phyloP scores from a whole-genome alignment of 345 rosid species.

The Corchorus capsularis region DNA sequence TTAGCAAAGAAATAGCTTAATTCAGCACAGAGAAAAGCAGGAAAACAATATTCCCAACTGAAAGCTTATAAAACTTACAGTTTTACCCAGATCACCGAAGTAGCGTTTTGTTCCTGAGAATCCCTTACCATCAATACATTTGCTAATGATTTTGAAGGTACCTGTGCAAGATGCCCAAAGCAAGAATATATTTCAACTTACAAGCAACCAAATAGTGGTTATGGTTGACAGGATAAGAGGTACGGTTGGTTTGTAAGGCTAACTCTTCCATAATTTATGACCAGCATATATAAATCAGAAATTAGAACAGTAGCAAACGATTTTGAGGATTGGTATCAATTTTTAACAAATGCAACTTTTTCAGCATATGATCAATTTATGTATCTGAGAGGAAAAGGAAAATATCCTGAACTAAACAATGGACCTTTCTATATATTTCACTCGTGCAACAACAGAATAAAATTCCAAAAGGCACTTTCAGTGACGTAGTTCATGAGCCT shows the following conservation, averaged over 20 bases:
- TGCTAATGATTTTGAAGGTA: constrained; percentile 83
- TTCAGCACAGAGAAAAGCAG: constrained; percentile 6
- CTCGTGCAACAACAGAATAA: background rate
- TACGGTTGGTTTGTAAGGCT: background rate
- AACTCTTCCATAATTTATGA: background rate
- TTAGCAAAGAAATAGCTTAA: constrained; percentile 29
- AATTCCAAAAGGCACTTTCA: background rate
- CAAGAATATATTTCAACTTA: constrained; percentile 21
- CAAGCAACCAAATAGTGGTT: constrained; percentile 17
- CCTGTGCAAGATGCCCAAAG: constrained; percentile 45
- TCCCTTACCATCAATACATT: constrained; percentile 67
- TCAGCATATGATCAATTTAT: background rate
- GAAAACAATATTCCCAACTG: constrained; percentile 14
- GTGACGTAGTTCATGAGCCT: background rate
- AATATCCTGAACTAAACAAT: constrained; percentile 2
- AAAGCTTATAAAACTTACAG: constrained; percentile 50
- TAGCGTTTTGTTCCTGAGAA: constrained; percentile 89
- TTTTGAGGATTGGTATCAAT: too few species aligned
- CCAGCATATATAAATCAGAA: background rate
- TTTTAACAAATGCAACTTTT: background rate
- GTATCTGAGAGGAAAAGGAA: background rate
- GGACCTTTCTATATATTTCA: background rate
- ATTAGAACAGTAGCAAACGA: too few species aligned
- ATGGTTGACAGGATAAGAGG: background rate
- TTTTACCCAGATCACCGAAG: constrained; percentile 89